These are phyloP conservation scores for Aureobasidium musti DNA, from an alignment of 2,329 filamentous ascomycete species.

Conservation along the genomic window DNA sequence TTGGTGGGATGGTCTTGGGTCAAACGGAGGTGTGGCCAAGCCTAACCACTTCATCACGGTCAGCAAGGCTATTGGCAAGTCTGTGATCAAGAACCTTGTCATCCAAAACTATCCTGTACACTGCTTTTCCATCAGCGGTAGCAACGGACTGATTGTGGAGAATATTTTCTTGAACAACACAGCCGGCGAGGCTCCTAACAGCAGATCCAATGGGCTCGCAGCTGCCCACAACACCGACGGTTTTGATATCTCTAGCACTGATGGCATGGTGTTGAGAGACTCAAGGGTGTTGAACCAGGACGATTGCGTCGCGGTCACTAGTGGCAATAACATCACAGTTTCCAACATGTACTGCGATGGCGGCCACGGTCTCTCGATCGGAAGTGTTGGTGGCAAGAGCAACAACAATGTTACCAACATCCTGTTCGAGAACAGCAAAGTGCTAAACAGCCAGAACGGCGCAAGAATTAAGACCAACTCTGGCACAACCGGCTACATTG, in stretches of 20 bases:
- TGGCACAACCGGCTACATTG: conserved; percentile 45
- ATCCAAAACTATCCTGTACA: conserved; percentile 49
- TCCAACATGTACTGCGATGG: conserved; percentile 35
- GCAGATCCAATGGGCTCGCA: conserved; percentile 39
- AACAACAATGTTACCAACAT: conserved; percentile 43
- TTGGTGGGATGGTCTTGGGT: conserved; percentile 52
- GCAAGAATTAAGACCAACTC: conserved; percentile 47
- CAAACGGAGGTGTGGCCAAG: conserved; percentile 49
- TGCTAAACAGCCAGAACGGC: conserved; percentile 42
- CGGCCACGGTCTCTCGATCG: conserved; percentile 34
- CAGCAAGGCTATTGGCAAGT: conserved; percentile 43
- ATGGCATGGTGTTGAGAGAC: conserved; percentile 38
- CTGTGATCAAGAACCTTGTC: conserved; percentile 44
- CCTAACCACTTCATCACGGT: conserved; percentile 48
- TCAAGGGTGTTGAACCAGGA: conserved; percentile 41
- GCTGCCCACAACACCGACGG: conserved; percentile 46
- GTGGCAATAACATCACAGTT: conserved; percentile 38
- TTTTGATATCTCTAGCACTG: conserved; percentile 41
- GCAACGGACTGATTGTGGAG: conserved; percentile 42
- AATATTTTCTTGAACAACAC: conserved; percentile 47
- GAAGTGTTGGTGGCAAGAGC: conserved; percentile 32
- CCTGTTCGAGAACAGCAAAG: conserved; percentile 38
- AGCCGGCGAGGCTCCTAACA: conserved; percentile 44
- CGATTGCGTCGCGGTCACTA: conserved; percentile 40
- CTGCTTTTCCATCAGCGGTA: conserved; percentile 44